Conservation (phyloP, 306 rosid genomes). For the Vigna radiata region DNA sequence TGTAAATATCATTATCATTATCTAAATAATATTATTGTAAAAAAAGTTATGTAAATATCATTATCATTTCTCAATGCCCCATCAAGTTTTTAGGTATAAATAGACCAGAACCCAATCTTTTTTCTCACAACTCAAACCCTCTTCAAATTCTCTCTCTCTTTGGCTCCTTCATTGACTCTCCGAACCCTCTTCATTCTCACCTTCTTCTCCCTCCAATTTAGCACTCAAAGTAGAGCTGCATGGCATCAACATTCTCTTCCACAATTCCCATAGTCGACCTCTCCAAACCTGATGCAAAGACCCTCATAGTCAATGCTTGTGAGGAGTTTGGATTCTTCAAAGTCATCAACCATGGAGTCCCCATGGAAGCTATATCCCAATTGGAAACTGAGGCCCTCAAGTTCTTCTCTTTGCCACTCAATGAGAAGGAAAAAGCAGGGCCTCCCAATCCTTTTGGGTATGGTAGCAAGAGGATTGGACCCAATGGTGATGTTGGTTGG, state of each 20-base stretch:
- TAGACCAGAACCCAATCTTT: conserved; percentile 43
- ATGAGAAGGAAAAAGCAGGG: conserved; percentile 74
- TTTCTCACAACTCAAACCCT: conserved; percentile 47
- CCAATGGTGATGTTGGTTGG: conserved; percentile 89
- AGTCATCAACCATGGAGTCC: conserved; percentile 84
- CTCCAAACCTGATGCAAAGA: conserved; percentile 71
- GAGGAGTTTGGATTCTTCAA: conserved; percentile 95
- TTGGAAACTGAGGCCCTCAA: conserved; percentile 73
- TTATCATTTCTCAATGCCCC: too few species aligned
- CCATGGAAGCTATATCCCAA: conserved; percentile 73
- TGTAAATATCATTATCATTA: too few species aligned
- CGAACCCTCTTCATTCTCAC: background rate
- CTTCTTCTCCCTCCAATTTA: background rate
- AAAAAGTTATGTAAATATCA: too few species aligned
- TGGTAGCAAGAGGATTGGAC: conserved; percentile 78
- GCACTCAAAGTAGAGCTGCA: conserved; percentile 40
- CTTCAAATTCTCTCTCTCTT: conserved; percentile 29
- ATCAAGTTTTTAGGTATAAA: conserved; percentile 56
- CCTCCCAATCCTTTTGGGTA: conserved; percentile 81
- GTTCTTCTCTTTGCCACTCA: conserved; percentile 79
- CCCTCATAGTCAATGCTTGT: conserved; percentile 81
- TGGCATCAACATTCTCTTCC: conserved; percentile 50
- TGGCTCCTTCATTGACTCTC: conserved; percentile 9
- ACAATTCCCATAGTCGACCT: conserved; percentile 84
- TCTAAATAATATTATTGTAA: too few species aligned